These are phyloP conservation scores for Rutstroemia sydowiana DNA, from an alignment of 2,329 filamentous ascomycete genomes.

Conservation along the genomic window DNA sequence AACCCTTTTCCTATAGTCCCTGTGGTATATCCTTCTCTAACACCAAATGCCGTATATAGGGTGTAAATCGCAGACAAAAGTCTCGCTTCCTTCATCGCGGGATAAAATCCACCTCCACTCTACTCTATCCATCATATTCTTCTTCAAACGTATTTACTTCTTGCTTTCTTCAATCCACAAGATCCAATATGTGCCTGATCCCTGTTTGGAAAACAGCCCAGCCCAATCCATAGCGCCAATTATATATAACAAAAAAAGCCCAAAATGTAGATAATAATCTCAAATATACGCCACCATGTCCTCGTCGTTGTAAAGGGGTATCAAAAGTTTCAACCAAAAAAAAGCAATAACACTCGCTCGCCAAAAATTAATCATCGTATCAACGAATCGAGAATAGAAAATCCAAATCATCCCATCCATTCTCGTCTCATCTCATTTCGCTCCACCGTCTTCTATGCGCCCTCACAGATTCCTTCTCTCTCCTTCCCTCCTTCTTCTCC, in stretches of 20 bases:
- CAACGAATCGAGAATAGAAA: neutral
- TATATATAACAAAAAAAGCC: neutral
- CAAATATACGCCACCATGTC: neutral
- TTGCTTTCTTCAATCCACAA: too few relatives aligned
- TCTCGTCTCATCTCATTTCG: neutral
- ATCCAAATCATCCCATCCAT: neutral
- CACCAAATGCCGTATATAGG: too few relatives aligned
- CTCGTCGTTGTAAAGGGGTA: neutral
- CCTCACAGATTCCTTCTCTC: neutral
- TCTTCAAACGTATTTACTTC: too few relatives aligned
- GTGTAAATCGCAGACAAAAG: too few relatives aligned
- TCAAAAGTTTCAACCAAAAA: neutral
- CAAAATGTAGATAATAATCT: neutral
- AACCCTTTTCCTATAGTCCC: too few relatives aligned
- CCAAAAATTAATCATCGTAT: neutral
- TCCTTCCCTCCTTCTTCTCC: neutral
- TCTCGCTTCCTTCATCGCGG: too few relatives aligned
- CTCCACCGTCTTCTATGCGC: slow-evolving; percentile 1
- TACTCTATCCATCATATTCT: too few relatives aligned
- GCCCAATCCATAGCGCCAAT: too few relatives aligned
- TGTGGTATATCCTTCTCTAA: too few relatives aligned
- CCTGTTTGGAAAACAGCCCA: too few relatives aligned
- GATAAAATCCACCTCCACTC: too few relatives aligned
- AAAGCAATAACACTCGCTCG: neutral
- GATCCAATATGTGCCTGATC: too few relatives aligned